Evolutionary conservation across 331 rosid genomes (phyloP).

Genomic region (Saraca asoca): DNA sequence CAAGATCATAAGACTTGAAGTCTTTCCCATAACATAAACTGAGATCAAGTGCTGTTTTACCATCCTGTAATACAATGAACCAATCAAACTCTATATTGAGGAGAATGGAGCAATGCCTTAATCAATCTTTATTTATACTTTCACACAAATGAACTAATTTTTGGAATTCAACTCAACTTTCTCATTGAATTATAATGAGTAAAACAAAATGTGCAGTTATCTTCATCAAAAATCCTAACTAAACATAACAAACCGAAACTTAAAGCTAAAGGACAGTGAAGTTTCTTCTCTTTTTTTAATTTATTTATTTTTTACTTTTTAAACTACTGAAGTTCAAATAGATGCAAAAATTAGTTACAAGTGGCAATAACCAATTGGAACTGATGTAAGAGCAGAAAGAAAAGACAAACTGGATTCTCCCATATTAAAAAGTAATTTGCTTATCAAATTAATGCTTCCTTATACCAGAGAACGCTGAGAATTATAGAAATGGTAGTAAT

Average conservation of each 20-base stretch:
- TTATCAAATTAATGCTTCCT: too few species aligned
- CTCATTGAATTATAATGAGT: not conserved
- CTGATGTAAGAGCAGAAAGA: not conserved
- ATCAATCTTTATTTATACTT: not conserved
- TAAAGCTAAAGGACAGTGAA: conserved; percentile 6
- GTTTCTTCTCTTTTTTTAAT: conserved; percentile 6
- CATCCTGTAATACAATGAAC: conserved; percentile 62
- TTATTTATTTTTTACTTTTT: too few species aligned
- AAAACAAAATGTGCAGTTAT: not conserved
- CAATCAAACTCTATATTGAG: conserved; percentile 25
- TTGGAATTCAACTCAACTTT: conserved; percentile 1
- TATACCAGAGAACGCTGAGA: too few species aligned
- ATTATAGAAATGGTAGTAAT: too few species aligned
- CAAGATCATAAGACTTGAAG: conserved; percentile 84
- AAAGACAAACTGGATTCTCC: not conserved
- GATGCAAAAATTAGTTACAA: conserved; percentile 2
- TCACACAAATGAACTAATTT: not conserved
- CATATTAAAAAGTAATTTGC: not conserved
- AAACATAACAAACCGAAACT: not conserved
- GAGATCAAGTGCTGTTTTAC: conserved; percentile 76
- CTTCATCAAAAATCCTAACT: conserved; percentile 2
- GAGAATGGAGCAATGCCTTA: not conserved
- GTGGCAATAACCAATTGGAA: conserved; percentile 17
- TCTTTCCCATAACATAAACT: conserved; percentile 84
- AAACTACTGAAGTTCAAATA: not conserved